These are phyloP conservation scores for Crithidia expoeki DNA, from an alignment of 208 protist genomes.

Conservation along the genomic window DNA sequence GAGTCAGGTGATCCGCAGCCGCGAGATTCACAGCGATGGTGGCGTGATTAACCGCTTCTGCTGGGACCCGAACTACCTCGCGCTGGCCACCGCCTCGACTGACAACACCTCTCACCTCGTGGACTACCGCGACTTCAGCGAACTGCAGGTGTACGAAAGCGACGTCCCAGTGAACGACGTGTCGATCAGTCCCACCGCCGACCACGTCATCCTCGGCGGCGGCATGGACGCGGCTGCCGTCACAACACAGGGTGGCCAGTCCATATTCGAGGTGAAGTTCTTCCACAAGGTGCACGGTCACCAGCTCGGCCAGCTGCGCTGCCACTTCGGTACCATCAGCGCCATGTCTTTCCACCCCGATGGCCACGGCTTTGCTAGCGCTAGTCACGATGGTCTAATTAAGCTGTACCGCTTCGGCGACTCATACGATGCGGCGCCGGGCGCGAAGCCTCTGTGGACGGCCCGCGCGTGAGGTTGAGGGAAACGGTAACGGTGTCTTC, in stretches of 20 bases:
- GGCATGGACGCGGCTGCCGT: conserved; percentile 97
- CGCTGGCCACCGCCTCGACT: conserved; percentile 93
- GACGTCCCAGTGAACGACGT: conserved; percentile 97
- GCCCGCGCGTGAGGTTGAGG: conserved; percentile 7
- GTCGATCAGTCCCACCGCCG: conserved; percentile 91
- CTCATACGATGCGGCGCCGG: conserved; percentile 86
- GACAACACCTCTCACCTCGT: conserved; percentile 96
- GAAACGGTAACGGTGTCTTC: background rate
- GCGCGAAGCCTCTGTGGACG: conserved; percentile 69
- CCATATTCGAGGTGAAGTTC: conserved; percentile 97
- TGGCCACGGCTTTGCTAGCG: conserved; percentile 93
- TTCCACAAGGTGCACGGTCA: conserved; percentile 96
- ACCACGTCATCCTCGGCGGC: conserved; percentile 96
- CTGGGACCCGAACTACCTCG: conserved; percentile 90
- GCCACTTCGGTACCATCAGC: conserved; percentile 99
- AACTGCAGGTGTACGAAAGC: conserved; percentile 96
- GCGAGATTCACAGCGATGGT: conserved; percentile 64
- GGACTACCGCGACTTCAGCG: conserved; percentile 92
- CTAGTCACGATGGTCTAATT: conserved; percentile 96
- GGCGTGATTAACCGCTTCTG: conserved; percentile 87
- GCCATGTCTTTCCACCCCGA: conserved; percentile 96
- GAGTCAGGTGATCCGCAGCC: conserved; percentile 73
- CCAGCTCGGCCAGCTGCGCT: conserved; percentile 95
- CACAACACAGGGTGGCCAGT: conserved; percentile 90
- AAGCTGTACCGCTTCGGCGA: conserved; percentile 96